These are phyloP conservation scores for Geosmithia putterillii DNA, from an alignment of 2,329 filamentous ascomycete species.

Conservation along the genomic window DNA sequence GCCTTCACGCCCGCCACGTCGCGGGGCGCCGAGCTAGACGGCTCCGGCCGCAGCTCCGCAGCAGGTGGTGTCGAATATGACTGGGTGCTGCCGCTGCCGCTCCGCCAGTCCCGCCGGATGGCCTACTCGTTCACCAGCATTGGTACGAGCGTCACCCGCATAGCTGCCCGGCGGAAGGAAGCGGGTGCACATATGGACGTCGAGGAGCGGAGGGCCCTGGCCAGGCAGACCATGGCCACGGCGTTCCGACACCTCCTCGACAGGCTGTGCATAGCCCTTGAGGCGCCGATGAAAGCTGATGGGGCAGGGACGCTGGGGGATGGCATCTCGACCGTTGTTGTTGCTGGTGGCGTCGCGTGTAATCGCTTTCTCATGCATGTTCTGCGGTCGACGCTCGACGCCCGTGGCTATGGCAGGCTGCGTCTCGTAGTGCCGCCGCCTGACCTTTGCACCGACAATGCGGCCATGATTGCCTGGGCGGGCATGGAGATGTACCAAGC, in stretches of 20 bases:
- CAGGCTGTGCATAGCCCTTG: slow-evolving; percentile 58
- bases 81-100: slow-evolving; percentile 61
- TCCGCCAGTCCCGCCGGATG: slow-evolving; percentile 44
- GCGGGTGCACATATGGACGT: slow-evolving; percentile 44
- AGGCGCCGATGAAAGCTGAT: too few relatives aligned
- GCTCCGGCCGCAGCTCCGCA: slow-evolving; percentile 8
- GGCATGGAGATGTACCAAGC: slow-evolving; percentile 83
- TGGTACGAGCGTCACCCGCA: slow-evolving; percentile 36
- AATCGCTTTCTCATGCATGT: slow-evolving; percentile 70
- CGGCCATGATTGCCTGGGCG: slow-evolving; percentile 94
- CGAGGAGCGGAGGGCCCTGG: slow-evolving; percentile 56
- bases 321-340: slow-evolving; percentile 53
- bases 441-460: slow-evolving; percentile 82
- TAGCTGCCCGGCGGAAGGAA: slow-evolving; percentile 39
- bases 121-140: slow-evolving; percentile 64
- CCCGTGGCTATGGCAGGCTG: slow-evolving; percentile 45
- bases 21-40: slow-evolving; percentile 17
- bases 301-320: neutral
- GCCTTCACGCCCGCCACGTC: slow-evolving; percentile 33
- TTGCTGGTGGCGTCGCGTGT: slow-evolving; percentile 83
- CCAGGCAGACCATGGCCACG: slow-evolving; percentile 61
- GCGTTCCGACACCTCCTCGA: slow-evolving; percentile 80
- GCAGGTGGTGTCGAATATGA: slow-evolving; percentile 17
- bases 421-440: slow-evolving; percentile 61
- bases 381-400: slow-evolving; percentile 41